These are phyloP conservation scores for Glaciozyma antarctica DNA, from an alignment of 768 basidiomycete genomes.

Conservation along the genomic window DNA sequence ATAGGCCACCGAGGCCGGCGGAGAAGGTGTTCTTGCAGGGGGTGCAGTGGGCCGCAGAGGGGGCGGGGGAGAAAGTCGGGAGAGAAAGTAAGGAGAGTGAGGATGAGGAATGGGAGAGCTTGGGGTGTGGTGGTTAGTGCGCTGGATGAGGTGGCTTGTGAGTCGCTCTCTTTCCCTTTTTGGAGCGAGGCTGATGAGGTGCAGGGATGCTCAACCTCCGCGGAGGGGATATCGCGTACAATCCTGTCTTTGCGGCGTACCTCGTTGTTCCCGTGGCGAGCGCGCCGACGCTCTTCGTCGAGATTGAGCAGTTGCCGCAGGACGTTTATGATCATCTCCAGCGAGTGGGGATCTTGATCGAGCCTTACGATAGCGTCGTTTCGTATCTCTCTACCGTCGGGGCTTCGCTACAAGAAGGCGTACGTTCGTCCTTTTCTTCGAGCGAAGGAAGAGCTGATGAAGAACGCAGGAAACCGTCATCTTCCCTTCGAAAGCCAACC, in stretches of 20 bases:
- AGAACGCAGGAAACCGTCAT: constrained; percentile 44
- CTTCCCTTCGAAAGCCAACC: constrained; percentile 64
- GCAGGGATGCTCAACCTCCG: constrained; percentile 34
- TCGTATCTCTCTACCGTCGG: constrained; percentile 45
- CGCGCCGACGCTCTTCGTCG: constrained; percentile 59
- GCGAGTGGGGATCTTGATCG: constrained; percentile 50
- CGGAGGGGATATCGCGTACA: constrained; percentile 45
- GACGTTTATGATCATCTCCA: constrained; percentile 51
- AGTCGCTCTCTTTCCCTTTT: neutral
- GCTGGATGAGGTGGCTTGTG: constrained; percentile 81
- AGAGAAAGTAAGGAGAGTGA: constrained; percentile 57
- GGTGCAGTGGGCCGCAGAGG: constrained; percentile 61
- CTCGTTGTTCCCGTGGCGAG: constrained; percentile 54
- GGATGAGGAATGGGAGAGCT: constrained; percentile 31
- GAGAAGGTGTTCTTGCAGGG: constrained; percentile 56
- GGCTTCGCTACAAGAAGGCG: constrained; percentile 41
- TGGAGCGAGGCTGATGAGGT: neutral
- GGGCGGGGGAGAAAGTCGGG: constrained; percentile 58
- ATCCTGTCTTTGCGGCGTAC: constrained; percentile 72
- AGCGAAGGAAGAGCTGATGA: neutral
- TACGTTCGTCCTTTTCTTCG: neutral
- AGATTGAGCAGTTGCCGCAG: constrained; percentile 47
- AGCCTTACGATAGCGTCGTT: constrained; percentile 62
- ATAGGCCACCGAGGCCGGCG: constrained; percentile 59
- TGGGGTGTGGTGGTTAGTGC: constrained; percentile 66